Conservation (phyloP, 2,329 filamentous ascomycete genomes). For the Ophiosphaerella herpotricha region DNA sequence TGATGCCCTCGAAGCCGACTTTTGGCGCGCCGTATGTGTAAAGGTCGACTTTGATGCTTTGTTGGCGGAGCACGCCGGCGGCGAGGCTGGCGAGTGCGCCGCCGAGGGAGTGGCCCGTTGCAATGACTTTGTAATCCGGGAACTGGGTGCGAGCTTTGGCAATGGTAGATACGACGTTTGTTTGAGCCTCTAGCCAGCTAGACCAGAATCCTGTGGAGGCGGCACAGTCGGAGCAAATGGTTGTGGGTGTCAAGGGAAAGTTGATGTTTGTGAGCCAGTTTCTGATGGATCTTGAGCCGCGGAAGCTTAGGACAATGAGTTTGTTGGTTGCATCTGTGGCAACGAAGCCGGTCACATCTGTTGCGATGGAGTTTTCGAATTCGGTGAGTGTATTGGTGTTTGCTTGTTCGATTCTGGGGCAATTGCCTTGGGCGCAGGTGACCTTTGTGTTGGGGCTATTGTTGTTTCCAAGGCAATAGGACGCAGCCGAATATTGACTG, state of each 20-base stretch:
- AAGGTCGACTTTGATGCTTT: constrained; percentile 57
- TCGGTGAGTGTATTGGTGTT: constrained; percentile 53
- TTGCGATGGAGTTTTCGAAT: constrained; percentile 50
- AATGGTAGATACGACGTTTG: constrained; percentile 51
- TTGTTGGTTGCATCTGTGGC: constrained; percentile 52
- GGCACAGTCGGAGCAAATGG: constrained; percentile 54
- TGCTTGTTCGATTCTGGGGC: constrained; percentile 54
- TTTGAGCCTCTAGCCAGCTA: constrained; percentile 62
- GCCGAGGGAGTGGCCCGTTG: constrained; percentile 73
- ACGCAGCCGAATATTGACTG: constrained; percentile 58
- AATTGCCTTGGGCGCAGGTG: constrained; percentile 53
- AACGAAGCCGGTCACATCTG: constrained; percentile 55
- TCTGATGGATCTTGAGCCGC: constrained; percentile 62
- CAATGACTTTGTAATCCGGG: constrained; percentile 59
- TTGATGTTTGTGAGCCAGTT: constrained; percentile 66
- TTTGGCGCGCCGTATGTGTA: constrained; percentile 72
- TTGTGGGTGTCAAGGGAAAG: constrained; percentile 49
- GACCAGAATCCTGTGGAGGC: constrained; percentile 63
- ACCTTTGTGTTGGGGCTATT: constrained; percentile 50
- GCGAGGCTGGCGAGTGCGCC: constrained; percentile 67
- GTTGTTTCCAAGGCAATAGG: constrained; percentile 58
- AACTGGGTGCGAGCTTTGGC: constrained; percentile 50
- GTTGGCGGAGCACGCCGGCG: constrained; percentile 59
- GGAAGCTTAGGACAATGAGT: constrained; percentile 64
- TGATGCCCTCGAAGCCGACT: constrained; percentile 63